These are phyloP conservation scores for Phytophthora quininea DNA, from an alignment of 352 stramenopile species.

Conservation along the genomic window DNA sequence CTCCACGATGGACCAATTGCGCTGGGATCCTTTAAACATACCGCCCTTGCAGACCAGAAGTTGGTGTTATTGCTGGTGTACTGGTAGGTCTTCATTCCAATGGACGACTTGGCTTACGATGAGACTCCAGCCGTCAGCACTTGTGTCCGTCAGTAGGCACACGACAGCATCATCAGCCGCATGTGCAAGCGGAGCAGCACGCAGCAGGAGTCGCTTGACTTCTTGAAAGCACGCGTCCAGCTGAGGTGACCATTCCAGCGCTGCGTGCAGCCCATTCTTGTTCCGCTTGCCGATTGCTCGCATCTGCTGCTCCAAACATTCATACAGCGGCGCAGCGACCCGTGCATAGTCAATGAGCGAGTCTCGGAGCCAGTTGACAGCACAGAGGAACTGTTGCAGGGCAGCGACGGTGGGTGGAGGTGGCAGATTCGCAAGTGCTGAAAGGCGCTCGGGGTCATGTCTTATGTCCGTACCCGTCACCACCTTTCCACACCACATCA, in stretches of 20 bases:
- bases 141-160: not conserved
- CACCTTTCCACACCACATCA: slow-evolving; percentile 26
- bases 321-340: slow-evolving; percentile 12
- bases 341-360: slow-evolving; percentile 25
- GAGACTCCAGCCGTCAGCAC: slow-evolving; percentile 8
- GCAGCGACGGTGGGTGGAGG: slow-evolving; percentile 6
- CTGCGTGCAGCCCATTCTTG: slow-evolving; percentile 8
- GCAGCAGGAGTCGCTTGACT: not conserved
- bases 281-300: slow-evolving; percentile 6
- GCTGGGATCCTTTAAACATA: slow-evolving; percentile 21
- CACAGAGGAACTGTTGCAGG: slow-evolving; percentile 27
- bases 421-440: slow-evolving; percentile 9
- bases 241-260: not conserved
- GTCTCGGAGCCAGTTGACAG: slow-evolving; percentile 22
- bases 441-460: slow-evolving; percentile 11
- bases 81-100: slow-evolving; percentile 16
- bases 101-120: slow-evolving; percentile 22
- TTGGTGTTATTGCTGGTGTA: slow-evolving; percentile 25
- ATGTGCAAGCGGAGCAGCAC: not conserved
- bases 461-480: slow-evolving; percentile 15
- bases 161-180: not conserved
- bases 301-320: slow-evolving; percentile 4
- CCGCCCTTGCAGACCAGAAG: slow-evolving; percentile 25
- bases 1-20: slow-evolving; percentile 31
- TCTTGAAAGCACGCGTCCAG: not conserved